A percentile compares a stretch with the other conserved stretches of the same genome.
Evolutionary conservation across 2,329 filamentous ascomycete species (phyloP).

Genomic region (Trichoderma aggressivum): DNA sequence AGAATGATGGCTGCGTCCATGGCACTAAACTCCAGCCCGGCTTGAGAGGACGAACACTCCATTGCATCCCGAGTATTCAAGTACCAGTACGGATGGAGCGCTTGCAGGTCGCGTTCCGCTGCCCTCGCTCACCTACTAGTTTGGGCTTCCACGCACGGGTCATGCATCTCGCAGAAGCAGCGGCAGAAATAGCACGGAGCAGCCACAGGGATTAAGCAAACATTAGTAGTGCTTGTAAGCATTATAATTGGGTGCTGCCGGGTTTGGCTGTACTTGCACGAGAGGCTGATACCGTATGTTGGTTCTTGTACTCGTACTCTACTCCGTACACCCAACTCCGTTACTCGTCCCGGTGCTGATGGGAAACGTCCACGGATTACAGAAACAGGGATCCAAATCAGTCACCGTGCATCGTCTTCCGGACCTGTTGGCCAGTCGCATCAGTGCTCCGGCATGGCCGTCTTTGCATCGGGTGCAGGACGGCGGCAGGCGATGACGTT

Average conservation of each 20-base stretch:
- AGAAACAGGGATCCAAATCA: background rate
- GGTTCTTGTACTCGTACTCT: too few species aligned
- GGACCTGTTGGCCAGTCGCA: background rate
- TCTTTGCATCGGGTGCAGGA: background rate
- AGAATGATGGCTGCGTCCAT: background rate
- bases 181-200: background rate
- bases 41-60: background rate
- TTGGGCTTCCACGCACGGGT: background rate
- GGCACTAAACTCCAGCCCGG: background rate
- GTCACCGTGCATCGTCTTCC: background rate
- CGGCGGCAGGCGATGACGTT: background rate
- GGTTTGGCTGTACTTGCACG: background rate
- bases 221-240: background rate
- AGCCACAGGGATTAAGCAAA: background rate
- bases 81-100: background rate
- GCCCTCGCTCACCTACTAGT: background rate
- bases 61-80: background rate
- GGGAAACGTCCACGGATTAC: background rate
- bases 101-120: background rate
- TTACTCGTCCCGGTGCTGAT: background rate
- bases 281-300: background rate
- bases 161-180: background rate
- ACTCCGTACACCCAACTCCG: background rate
- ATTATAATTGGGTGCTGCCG: background rate
- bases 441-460: background rate